Evolutionary conservation across 2,329 filamentous ascomycete species (phyloP), one percentile per base, ranked within the genome.

Genomic region (Graphium sp.): DNA sequence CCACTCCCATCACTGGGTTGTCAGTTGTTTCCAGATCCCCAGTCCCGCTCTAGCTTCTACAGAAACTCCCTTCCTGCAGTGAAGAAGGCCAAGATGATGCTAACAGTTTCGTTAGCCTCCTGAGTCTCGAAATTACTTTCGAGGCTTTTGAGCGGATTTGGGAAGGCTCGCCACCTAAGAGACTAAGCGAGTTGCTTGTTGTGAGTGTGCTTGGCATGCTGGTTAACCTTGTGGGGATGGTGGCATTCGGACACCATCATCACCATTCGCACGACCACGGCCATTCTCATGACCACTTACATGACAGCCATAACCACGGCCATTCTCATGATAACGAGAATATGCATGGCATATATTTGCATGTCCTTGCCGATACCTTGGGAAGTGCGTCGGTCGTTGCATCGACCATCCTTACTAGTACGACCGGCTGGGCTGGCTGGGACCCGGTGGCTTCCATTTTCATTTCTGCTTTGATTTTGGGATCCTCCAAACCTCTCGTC

Each of bases 281-380:
- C 4, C 52, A 59, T 29, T 35, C 33, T 2, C 56, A 66, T 37
- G 43, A 45, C 4, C 56, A 65, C 33, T 42, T 46, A 7, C 52
- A 58, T 36, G 44, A 42, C 7, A 55, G 62, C 37, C 41, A 58
- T 33, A 43, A 46, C 11, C 55, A 62, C 31, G 43, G 40, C 18
- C 42, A 51, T 26, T 46, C 46, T 27, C 78, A 85, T 43, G 78
- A 83, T 35, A 93, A 93, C 48, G 89, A 98, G 43, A 98, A 98
- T 46, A 94, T 98, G 85, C 57, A 89, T 41, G 89, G 89, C 9
- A 95, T 98, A 39, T 98, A 92, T 51, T 60, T 98, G 13, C 89
- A 98, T 45, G 81, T 98, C 28, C 63, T 95, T 17, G 89, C 89
- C 5, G 89, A 98, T 47, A 92, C 89, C 0, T 72, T 95, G 18